Conservation (phyloP, 352 stramenopile genomes). For the Pilasporangium apinafurcum region DNA sequence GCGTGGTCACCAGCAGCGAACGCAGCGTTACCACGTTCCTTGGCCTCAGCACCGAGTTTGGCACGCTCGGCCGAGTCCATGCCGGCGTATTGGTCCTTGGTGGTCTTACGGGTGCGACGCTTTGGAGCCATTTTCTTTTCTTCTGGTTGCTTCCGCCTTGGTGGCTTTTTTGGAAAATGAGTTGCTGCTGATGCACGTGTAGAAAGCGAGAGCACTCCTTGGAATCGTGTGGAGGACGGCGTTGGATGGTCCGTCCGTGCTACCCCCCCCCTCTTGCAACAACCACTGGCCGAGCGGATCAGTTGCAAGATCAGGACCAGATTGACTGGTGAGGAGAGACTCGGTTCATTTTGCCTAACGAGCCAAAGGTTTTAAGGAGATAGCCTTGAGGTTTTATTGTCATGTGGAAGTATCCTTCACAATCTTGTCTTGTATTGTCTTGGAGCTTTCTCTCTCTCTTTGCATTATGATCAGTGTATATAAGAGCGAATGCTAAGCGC, state of each 20-base stretch:
- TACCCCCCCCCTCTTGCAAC: slow-evolving; percentile 3
- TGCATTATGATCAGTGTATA: too few species aligned
- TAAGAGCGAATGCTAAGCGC: slow-evolving; percentile 1
- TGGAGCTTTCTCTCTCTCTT: too few species aligned
- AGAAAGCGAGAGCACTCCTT: too few species aligned
- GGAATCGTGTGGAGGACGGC: too few species aligned
- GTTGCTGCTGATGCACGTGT: slow-evolving; percentile 1
- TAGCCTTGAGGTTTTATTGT: too few species aligned
- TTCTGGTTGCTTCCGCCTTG: slow-evolving; percentile 17
- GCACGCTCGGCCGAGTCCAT: slow-evolving; percentile 57
- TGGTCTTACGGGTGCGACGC: slow-evolving; percentile 77
- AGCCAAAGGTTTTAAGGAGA: too few species aligned
- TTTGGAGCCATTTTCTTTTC: slow-evolving; percentile 64
- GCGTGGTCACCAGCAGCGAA: slow-evolving; percentile 72
- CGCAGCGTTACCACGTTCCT: slow-evolving; percentile 80
- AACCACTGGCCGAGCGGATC: not conserved
- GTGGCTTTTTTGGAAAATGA: slow-evolving; percentile 46
- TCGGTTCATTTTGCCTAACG: too few species aligned
- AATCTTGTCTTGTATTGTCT: too few species aligned
- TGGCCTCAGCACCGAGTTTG: slow-evolving; percentile 75
- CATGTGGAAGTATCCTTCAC: too few species aligned
- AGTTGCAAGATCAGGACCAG: not conserved
- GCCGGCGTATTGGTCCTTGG: slow-evolving; percentile 73
- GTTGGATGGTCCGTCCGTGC: too few species aligned
- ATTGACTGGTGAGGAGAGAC: slow-evolving; percentile 11